Percentiles rank a stretch among this genome's conserved stretches.
Conservation (phyloP, 176 grass and related monocot genomes). For the Themeda triandra region DNA sequence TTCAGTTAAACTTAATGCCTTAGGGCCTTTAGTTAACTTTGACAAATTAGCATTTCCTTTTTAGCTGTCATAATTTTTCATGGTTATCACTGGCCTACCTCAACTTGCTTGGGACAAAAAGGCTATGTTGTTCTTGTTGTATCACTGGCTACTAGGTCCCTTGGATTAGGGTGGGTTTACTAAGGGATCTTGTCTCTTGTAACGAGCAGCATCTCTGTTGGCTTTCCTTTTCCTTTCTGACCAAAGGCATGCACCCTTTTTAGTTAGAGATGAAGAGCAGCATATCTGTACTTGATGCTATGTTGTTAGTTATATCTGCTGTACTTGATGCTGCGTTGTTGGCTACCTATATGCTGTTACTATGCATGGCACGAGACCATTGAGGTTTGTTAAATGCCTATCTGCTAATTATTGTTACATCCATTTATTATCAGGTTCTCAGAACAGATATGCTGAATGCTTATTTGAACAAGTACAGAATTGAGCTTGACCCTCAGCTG, state of each 20-base stretch:
- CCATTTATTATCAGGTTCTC: constrained; percentile 49
- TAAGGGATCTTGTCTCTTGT: too few relatives aligned
- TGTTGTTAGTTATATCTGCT: not conserved
- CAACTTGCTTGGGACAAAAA: too few relatives aligned
- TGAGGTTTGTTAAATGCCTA: not conserved
- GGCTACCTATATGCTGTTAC: not conserved
- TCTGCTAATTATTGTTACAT: not conserved
- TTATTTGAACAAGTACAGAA: constrained; percentile 87
- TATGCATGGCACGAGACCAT: not conserved
- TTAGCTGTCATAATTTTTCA: too few relatives aligned
- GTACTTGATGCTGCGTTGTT: not conserved
- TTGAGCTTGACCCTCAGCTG: constrained; percentile 93
- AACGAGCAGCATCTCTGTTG: not conserved
- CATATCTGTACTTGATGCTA: not conserved
- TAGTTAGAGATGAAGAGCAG: not conserved
- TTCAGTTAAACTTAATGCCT: constrained; percentile 18
- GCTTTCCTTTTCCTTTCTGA: not conserved
- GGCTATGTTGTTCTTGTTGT: too few relatives aligned
- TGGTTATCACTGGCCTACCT: too few relatives aligned
- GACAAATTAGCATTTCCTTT: not conserved
- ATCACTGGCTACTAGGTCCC: too few relatives aligned
- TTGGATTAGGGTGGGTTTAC: too few relatives aligned
- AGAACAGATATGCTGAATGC: constrained; percentile 75
- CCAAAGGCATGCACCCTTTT: not conserved
- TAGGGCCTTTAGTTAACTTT: constrained; percentile 1